A percentile compares a stretch with the other conserved stretches of the same genome.
Evolutionary conservation across 2,329 filamentous ascomycete species (phyloP).

Genomic region (Cytospora paraplurivora): DNA sequence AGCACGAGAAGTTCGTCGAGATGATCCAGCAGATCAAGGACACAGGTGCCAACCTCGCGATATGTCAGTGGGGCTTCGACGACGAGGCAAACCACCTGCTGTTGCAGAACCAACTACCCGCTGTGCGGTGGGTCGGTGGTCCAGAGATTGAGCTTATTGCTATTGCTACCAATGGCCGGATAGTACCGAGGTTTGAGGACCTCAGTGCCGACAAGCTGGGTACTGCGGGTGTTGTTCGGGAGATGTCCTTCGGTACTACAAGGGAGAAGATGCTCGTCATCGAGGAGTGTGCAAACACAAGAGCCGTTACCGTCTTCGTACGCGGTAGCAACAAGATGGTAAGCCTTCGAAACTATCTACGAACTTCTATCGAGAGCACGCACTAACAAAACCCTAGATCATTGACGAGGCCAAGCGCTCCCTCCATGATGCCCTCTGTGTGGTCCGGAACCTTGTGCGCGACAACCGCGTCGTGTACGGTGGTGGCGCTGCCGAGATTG

Average conservation of each 20-base stretch:
- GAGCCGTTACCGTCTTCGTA: conserved; percentile 95
- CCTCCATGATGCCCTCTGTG: conserved; percentile 94
- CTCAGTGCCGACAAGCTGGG: conserved; percentile 89
- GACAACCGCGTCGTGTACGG: conserved; percentile 98
- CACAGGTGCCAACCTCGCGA: conserved; percentile 93
- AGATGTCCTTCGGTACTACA: conserved; percentile 96
- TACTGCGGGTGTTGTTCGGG: conserved; percentile 82
- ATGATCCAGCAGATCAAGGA: conserved; percentile 99
- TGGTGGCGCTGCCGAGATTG: conserved; percentile 94
- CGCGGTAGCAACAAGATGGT: conserved; percentile 99
- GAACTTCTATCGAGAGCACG: not conserved
- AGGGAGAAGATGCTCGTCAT: conserved; percentile 99
- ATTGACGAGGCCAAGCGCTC: conserved; percentile 99
- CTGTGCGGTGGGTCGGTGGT: conserved; percentile 96
- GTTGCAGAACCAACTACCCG: conserved; percentile 92
- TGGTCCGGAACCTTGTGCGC: conserved; percentile 91
- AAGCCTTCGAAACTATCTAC: conserved; percentile 36
- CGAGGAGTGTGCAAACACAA: conserved; percentile 97
- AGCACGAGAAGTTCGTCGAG: conserved; percentile 93
- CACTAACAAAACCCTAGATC: conserved; percentile 59
- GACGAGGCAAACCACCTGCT: conserved; percentile 98
- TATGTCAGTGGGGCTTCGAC: conserved; percentile 99
- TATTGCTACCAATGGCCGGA: conserved; percentile 96
- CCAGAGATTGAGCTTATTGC: conserved; percentile 98
- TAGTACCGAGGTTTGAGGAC: conserved; percentile 96